Percentiles rank a stretch among this genome's conserved stretches.
Evolutionary conservation across 768 basidiomycete species (phyloP).

Genomic region (Tulasnella sp.): DNA sequence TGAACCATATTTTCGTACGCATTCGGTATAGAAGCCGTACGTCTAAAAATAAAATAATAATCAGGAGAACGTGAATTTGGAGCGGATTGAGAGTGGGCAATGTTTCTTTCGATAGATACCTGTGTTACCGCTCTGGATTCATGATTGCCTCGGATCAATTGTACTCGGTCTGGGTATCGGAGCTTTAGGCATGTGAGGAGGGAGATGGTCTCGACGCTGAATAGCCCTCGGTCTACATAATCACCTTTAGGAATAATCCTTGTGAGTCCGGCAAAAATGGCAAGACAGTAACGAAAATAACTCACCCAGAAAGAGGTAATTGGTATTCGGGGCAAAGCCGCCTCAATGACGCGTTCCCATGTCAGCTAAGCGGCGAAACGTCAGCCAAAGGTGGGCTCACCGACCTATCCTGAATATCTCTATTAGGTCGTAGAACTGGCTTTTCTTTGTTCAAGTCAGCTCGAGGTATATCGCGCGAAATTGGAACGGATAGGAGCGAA

Average conservation of each 20-base stretch:
- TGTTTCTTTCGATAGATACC: slow-evolving; percentile 48
- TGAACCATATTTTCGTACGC: slow-evolving; percentile 91
- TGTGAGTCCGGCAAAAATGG: not conserved
- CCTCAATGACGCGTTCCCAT: slow-evolving; percentile 27
- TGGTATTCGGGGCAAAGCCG: slow-evolving; percentile 90
- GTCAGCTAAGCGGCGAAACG: too few species aligned
- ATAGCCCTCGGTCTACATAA: slow-evolving; percentile 95
- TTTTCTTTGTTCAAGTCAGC: slow-evolving; percentile 29
- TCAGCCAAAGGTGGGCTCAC: too few species aligned
- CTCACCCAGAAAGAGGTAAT: slow-evolving; percentile 95
- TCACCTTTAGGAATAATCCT: slow-evolving; percentile 51
- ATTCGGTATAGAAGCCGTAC: slow-evolving; percentile 98
- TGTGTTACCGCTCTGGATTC: slow-evolving; percentile 97
- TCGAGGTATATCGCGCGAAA: too few species aligned
- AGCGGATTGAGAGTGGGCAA: not conserved
- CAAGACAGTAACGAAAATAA: slow-evolving; percentile 17
- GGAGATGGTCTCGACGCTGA: slow-evolving; percentile 97
- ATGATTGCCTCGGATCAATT: slow-evolving; percentile 95
- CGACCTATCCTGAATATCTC: slow-evolving; percentile 94
- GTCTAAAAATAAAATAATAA: slow-evolving; percentile 45
- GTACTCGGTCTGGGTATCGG: slow-evolving; percentile 91
- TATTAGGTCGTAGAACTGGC: slow-evolving; percentile 98
- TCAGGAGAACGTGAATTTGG: not conserved
- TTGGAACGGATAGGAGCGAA: too few species aligned
- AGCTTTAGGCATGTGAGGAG: slow-evolving; percentile 93